Evolutionary conservation across 768 basidiomycete species (phyloP).

Genomic region (Russula emetica): DNA sequence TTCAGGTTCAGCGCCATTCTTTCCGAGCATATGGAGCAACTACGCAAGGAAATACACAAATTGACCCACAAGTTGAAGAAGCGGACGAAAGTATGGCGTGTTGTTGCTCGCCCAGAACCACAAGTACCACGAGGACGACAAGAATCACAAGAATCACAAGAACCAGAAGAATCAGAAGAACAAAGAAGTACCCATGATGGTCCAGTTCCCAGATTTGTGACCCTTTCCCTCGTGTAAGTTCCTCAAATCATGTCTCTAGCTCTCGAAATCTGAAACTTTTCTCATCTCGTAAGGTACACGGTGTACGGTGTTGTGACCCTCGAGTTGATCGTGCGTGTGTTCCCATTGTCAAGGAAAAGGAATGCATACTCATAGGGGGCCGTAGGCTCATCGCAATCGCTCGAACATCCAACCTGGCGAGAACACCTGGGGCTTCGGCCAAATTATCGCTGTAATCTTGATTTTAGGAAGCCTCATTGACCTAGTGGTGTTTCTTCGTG

Average conservation of each 20-base stretch:
- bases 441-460: slow-evolving; percentile 13
- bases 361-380: not conserved
- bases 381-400: slow-evolving; percentile 11
- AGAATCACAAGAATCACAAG: not conserved
- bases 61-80: not conserved
- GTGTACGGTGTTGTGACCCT: slow-evolving; percentile 11
- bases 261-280: not conserved
- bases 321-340: slow-evolving; percentile 11
- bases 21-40: not conserved
- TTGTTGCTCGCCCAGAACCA: not conserved
- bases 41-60: not conserved
- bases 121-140: not conserved
- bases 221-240: not conserved
- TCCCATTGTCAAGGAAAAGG: not conserved
- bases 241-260: not conserved
- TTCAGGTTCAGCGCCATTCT: slow-evolving; percentile 8
- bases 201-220: not conserved
- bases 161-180: not conserved
- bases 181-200: not conserved
- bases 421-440: slow-evolving; percentile 14
- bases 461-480: slow-evolving; percentile 5
- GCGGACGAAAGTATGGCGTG: not conserved
- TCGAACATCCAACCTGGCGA: slow-evolving; percentile 7
- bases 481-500: not conserved
- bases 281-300: slow-evolving; percentile 4